phyloP scores from a whole-genome alignment of 495 filamentous ascomycete genomes.

The Diplogelasinospora grovesii region DNA sequence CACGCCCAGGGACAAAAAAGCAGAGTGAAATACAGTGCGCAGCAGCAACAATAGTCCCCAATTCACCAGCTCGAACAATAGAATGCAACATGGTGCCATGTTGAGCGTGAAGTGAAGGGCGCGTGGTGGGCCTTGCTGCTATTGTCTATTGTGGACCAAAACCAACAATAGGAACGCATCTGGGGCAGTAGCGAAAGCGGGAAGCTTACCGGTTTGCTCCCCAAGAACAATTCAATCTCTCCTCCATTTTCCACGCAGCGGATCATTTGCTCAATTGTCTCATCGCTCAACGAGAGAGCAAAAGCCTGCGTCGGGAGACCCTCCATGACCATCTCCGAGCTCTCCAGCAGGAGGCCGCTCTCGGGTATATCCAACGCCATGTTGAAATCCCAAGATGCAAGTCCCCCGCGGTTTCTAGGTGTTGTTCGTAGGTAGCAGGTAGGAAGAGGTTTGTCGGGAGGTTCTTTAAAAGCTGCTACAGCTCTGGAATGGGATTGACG shows the following conservation, averaged over 20 bases:
- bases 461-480: not conserved
- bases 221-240: constrained; percentile 52
- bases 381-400: constrained; percentile 13
- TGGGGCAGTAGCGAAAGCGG: constrained; percentile 10
- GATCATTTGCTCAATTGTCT: constrained; percentile 64
- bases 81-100: no score
- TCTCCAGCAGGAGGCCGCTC: constrained; percentile 37
- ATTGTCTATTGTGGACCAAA: constrained; percentile 16
- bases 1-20: not conserved
- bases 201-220: constrained; percentile 48
- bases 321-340: constrained; percentile 28
- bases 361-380: constrained; percentile 37
- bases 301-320: constrained; percentile 45
- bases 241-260: constrained; percentile 57
- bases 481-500: not conserved
- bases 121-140: no score
- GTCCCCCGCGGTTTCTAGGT: constrained; percentile 8
- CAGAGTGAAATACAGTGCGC: no score
- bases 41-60: no score
- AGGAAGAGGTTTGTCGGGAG: not conserved
- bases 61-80: no score
- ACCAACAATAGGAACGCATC: constrained; percentile 16
- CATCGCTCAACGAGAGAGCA: constrained; percentile 59
- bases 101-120: no score
- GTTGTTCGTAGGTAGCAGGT: not conserved